These are phyloP conservation scores for Lagerstroemia speciosa DNA, from an alignment of 345 rosid species.

Conservation along the genomic window DNA sequence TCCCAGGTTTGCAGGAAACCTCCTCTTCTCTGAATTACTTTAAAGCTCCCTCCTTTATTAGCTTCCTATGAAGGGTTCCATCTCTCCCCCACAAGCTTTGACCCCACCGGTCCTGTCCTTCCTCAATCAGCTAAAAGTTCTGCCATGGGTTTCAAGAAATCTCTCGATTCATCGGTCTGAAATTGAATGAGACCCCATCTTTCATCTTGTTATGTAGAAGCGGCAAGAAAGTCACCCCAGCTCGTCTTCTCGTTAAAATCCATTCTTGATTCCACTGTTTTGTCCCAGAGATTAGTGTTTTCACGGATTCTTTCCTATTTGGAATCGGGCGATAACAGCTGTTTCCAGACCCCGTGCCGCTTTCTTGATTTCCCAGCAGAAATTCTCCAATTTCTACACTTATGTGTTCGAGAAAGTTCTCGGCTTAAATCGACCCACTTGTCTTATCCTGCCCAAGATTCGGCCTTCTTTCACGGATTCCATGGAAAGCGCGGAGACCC, in stretches of 20 bases:
- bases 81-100: background rate
- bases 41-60: conserved; percentile 8
- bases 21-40: conserved; percentile 1
- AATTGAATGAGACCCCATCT: background rate
- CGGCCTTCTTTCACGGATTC: background rate
- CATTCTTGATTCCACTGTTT: no score
- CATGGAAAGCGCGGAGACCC: conserved; percentile 10
- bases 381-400: background rate
- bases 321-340: background rate
- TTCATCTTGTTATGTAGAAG: background rate
- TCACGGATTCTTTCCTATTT: background rate
- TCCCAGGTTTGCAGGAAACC: conserved; percentile 7
- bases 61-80: conserved; percentile 14
- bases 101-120: background rate
- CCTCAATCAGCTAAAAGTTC: background rate
- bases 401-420: background rate
- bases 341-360: no score
- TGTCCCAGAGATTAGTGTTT: background rate
- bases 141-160: no score
- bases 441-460: background rate
- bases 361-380: no score
- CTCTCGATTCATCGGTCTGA: no score
- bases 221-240: no score
- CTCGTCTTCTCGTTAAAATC: no score
- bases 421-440: background rate